phyloP scores from a whole-genome alignment of 208 protist genomes.

The Strigomonas culicis region DNA sequence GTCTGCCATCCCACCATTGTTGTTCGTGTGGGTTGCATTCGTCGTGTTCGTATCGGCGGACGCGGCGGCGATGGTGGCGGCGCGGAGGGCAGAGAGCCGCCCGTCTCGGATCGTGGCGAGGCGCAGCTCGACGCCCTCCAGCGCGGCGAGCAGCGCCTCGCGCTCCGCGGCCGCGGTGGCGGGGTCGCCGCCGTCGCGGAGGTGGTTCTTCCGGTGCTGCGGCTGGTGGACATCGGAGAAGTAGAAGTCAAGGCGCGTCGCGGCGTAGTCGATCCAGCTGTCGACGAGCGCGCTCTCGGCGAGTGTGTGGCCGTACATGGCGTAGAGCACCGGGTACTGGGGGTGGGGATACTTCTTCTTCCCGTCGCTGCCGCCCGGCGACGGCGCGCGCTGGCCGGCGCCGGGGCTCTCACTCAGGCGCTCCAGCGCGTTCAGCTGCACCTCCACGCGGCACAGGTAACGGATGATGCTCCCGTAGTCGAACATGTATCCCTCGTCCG shows the following conservation, averaged over 20 bases:
- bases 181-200: constrained; percentile 17
- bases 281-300: constrained; percentile 65
- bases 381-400: too few species aligned
- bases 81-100: not conserved
- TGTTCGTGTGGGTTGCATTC: too few species aligned
- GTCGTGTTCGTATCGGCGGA: not conserved
- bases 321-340: constrained; percentile 54
- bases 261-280: constrained; percentile 75
- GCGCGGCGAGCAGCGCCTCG: constrained; percentile 18
- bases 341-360: constrained; percentile 33
- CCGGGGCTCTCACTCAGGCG: not conserved
- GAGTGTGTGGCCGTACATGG: constrained; percentile 63
- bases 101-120: not conserved
- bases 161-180: constrained; percentile 5
- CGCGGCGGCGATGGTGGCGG: not conserved
- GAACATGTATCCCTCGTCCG: constrained; percentile 76
- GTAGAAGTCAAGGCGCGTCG: constrained; percentile 41
- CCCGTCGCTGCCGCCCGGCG: not conserved
- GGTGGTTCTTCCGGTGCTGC: constrained; percentile 26
- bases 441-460: constrained; percentile 61
- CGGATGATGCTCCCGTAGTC: constrained; percentile 75
- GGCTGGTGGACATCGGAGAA: constrained; percentile 14
- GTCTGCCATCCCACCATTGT: too few species aligned
- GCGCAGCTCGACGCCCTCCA: not conserved
- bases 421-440: constrained; percentile 22